Evolutionary conservation across 2,329 filamentous ascomycete genomes (phyloP).

Genomic region (Gaeumannomyces tritici): DNA sequence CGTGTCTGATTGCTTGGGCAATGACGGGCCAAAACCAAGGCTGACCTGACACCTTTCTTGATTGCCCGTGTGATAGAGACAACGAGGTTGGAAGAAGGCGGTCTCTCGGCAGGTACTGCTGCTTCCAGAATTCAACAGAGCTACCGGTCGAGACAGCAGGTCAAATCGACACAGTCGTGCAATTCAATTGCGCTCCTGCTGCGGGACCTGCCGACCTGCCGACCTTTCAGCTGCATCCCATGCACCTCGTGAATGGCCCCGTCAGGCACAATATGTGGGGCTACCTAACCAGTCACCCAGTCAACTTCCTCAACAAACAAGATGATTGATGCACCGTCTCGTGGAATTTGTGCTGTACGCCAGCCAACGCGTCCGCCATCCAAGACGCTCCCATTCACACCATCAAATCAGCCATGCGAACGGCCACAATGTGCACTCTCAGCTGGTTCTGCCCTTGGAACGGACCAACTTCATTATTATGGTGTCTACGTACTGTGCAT

Average conservation of each 20-base stretch:
- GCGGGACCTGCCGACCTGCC: background rate
- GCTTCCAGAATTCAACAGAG: background rate
- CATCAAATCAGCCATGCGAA: background rate
- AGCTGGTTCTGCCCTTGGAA: constrained; percentile 1
- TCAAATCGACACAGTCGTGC: background rate
- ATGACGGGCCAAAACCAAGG: background rate
- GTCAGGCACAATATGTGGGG: background rate
- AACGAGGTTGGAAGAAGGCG: too few species aligned
- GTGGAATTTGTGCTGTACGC: too few species aligned
- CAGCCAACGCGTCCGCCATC: too few species aligned
- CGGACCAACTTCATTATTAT: constrained; percentile 5
- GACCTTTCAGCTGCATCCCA: background rate
- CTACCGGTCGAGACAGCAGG: too few species aligned
- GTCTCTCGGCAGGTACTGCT: background rate
- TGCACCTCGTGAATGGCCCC: too few species aligned
- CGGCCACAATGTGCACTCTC: background rate
- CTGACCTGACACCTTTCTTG: background rate
- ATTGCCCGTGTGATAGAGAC: background rate
- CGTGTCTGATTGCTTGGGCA: too few species aligned
- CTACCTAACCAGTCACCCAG: too few species aligned
- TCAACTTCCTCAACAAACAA: background rate
- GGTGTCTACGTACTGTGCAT: background rate
- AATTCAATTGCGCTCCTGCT: background rate
- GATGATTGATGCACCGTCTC: too few species aligned
- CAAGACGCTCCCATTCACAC: background rate